Percentiles rank a stretch among this genome's conserved stretches.
Evolutionary conservation across 108 stramenopile species (phyloP).

Genomic region (Nitzschia putrida): DNA sequence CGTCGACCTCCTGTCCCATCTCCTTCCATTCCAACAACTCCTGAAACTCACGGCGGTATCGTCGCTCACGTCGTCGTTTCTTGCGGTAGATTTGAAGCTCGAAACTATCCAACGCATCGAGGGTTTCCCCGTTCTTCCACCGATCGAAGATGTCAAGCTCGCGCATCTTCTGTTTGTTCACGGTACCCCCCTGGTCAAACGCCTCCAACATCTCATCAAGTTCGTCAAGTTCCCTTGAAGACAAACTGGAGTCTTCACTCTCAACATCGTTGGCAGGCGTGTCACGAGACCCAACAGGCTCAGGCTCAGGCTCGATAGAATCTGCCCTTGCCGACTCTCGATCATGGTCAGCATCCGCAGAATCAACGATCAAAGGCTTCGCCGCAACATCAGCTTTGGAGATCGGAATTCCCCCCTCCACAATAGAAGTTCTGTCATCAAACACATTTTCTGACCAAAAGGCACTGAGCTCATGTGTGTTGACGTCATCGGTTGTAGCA

Average conservation of each 20-base stretch:
- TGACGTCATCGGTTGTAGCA: background rate
- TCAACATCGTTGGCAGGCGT: no score
- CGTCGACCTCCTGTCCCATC: slow-evolving; percentile 20
- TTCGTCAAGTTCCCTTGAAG: slow-evolving; percentile 22
- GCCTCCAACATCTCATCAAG: slow-evolving; percentile 18
- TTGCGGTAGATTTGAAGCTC: slow-evolving; percentile 20
- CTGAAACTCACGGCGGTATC: slow-evolving; percentile 19
- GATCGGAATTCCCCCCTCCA: no score
- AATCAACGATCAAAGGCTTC: no score
- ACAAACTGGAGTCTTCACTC: no score
- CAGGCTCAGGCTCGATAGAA: no score
- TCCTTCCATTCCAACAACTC: slow-evolving; percentile 20
- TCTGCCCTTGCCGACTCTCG: no score
- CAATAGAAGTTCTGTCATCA: no score
- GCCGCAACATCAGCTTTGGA: no score
- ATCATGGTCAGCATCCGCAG: no score
- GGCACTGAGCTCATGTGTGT: no score
- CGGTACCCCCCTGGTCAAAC: slow-evolving; percentile 4
- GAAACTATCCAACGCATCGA: slow-evolving; percentile 12
- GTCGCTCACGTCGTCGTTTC: slow-evolving; percentile 9
- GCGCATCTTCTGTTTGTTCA: slow-evolving; percentile 15
- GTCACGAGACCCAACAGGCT: no score
- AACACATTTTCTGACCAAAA: no score
- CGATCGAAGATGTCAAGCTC: slow-evolving; percentile 31
- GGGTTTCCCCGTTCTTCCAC: slow-evolving; percentile 23